Conservation (phyloP, 2,329 filamentous ascomycete genomes). For the Simplicillium sp. region DNA sequence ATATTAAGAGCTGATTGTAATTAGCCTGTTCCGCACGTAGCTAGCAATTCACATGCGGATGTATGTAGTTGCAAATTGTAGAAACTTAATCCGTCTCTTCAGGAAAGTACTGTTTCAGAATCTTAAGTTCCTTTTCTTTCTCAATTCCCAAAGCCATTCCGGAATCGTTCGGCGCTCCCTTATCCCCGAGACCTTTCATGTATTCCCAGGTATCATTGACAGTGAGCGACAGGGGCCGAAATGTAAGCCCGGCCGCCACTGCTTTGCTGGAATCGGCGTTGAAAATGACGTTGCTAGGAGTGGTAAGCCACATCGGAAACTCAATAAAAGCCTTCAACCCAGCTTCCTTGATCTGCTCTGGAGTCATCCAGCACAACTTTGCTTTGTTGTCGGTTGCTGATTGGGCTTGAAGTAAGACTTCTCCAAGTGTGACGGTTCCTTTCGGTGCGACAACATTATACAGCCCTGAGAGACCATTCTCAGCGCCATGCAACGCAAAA, state of each 20-base stretch:
- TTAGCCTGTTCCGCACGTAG: background rate
- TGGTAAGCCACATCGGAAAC: conserved; percentile 6
- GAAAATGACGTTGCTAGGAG: background rate
- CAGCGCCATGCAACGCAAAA: conserved; percentile 7
- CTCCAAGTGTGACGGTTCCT: conserved; percentile 1
- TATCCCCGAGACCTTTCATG: conserved; percentile 1
- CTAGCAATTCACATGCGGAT: background rate
- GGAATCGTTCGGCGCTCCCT: background rate
- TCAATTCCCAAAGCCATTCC: background rate
- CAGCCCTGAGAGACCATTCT: conserved; percentile 2
- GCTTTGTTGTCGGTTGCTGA: conserved; percentile 1
- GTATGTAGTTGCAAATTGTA: background rate
- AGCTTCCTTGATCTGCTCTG: conserved; percentile 3
- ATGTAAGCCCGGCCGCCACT: background rate
- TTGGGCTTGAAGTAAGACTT: conserved; percentile 4
- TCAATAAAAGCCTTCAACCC: conserved; percentile 2
- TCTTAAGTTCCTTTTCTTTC: background rate
- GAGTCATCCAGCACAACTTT: conserved; percentile 5
- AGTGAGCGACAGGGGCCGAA: conserved; percentile 4
- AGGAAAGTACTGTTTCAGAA: background rate
- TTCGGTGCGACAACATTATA: conserved; percentile 2
- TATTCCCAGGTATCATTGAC: conserved; percentile 8
- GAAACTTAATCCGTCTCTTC: background rate
- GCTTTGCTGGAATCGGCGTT: conserved; percentile 3
- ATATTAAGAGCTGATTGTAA: too few relatives aligned